Percentiles rank a stretch among this genome's conserved stretches.
phyloP scores from a whole-genome alignment of 2,329 filamentous ascomycete genomes.

The Acephala macrosclerotiorum region DNA sequence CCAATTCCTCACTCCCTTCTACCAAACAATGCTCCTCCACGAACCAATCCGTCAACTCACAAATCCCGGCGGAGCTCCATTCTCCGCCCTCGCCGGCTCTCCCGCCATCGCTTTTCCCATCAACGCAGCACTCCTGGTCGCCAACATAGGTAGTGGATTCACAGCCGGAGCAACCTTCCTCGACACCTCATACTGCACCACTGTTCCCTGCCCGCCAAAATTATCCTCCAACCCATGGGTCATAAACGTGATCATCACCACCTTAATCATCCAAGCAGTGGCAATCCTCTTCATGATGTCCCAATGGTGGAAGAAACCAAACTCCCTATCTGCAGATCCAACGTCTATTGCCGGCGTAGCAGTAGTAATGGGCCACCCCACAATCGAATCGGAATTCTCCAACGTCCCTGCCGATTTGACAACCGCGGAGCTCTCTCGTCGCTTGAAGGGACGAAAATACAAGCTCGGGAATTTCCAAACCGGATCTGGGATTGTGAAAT shows the following conservation, averaged over 20 bases:
- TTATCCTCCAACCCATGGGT: constrained; percentile 23
- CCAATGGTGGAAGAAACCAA: constrained; percentile 28
- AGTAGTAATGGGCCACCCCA: constrained; percentile 25
- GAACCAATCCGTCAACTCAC: constrained; percentile 25
- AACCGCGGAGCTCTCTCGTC: constrained; percentile 9
- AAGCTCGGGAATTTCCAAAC: constrained; percentile 22
- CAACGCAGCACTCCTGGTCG: constrained; percentile 11
- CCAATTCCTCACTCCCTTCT: constrained; percentile 17
- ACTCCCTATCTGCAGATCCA: constrained; percentile 19
- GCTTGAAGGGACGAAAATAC: constrained; percentile 19
- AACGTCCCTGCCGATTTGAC: constrained; percentile 19
- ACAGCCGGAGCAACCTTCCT: constrained; percentile 19
- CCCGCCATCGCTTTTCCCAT: constrained; percentile 12
- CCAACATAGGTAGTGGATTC: constrained; percentile 18
- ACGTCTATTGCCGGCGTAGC: constrained; percentile 24
- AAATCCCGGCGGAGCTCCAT: constrained; percentile 17
- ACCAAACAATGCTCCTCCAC: constrained; percentile 17
- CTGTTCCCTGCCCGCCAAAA: constrained; percentile 17
- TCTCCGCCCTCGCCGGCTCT: constrained; percentile 19
- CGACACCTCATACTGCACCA: constrained; percentile 18
- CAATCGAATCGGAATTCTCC: constrained; percentile 21
- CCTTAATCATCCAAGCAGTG: constrained; percentile 21
- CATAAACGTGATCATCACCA: constrained; percentile 17
- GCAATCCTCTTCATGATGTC: constrained; percentile 17
- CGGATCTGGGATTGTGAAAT: constrained; percentile 18